Evolutionary conservation across 2,329 filamentous ascomycete genomes (phyloP).

Genomic region (Alternaria solani): DNA sequence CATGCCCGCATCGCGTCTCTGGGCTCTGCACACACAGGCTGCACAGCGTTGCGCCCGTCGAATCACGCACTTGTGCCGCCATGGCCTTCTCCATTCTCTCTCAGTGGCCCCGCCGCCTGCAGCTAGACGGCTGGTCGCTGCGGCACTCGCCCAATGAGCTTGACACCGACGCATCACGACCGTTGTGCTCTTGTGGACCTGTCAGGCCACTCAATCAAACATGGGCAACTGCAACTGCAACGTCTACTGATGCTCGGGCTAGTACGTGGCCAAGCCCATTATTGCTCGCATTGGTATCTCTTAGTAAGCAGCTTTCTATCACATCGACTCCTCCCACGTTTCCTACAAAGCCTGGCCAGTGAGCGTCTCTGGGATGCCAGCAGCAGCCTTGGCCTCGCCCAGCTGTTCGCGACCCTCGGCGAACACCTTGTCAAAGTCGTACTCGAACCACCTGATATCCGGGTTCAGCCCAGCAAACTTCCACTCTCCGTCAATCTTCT

Average conservation of each 20-base stretch:
- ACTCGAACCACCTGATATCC: conserved; percentile 64
- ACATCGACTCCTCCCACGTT: neutral
- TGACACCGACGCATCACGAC: conserved; percentile 3
- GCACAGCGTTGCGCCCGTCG: conserved; percentile 8
- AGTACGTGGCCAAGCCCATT: neutral
- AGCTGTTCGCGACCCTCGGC: conserved; percentile 57
- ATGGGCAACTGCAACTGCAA: neutral
- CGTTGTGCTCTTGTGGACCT: conserved; percentile 5
- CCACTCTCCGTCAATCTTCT: conserved; percentile 65
- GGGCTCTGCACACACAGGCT: neutral
- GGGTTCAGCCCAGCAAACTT: conserved; percentile 65
- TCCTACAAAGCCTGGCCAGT: conserved; percentile 6
- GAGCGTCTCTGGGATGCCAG: conserved; percentile 44
- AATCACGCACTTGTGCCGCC: conserved; percentile 11
- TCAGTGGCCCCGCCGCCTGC: conserved; percentile 12
- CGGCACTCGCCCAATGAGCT: conserved; percentile 1
- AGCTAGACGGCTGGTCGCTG: conserved; percentile 10
- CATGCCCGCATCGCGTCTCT: neutral
- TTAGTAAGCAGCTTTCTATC: conserved; percentile 1
- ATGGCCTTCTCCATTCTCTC: conserved; percentile 4
- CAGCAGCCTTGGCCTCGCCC: conserved; percentile 54
- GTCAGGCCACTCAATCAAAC: neutral
- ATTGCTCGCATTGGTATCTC: neutral
- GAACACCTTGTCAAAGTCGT: conserved; percentile 65
- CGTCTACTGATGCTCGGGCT: neutral